phyloP scores from a whole-genome alignment of 2,329 filamentous ascomycete genomes.

The Fusarium nematophilum region DNA sequence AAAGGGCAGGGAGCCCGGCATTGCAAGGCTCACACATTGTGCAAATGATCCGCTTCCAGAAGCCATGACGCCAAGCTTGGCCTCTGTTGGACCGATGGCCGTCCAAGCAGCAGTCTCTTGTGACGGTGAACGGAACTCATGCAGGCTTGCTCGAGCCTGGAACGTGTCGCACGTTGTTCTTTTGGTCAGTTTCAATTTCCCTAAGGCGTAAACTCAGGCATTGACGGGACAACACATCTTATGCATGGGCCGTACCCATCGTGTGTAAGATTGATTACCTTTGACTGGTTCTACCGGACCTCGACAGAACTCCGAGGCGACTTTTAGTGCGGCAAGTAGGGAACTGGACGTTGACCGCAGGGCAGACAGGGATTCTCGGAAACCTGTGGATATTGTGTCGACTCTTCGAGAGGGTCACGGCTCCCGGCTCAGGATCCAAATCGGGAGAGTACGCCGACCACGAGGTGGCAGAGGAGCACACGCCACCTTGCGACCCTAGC shows the following conservation, averaged over 20 bases:
- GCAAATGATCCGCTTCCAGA: constrained; percentile 37
- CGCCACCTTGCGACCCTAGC: constrained; percentile 35
- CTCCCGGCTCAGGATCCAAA: constrained; percentile 37
- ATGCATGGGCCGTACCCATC: constrained; percentile 19
- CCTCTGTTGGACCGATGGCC: constrained; percentile 10
- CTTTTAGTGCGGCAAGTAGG: constrained; percentile 24
- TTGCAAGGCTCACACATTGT: constrained; percentile 23
- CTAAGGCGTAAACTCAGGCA: constrained; percentile 13
- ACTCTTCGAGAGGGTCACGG: constrained; percentile 17
- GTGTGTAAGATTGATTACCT: constrained; percentile 36
- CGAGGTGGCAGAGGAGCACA: constrained; percentile 33
- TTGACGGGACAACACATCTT: constrained; percentile 20
- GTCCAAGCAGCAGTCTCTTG: neutral
- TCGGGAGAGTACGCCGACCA: constrained; percentile 34
- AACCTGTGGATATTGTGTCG: constrained; percentile 22
- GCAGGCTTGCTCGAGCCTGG: constrained; percentile 17
- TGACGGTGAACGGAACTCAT: constrained; percentile 4
- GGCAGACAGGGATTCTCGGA: constrained; percentile 30
- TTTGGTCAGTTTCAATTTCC: constrained; percentile 16
- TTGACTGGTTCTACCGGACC: constrained; percentile 8
- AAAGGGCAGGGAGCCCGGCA: constrained; percentile 34
- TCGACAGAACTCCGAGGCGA: constrained; percentile 32
- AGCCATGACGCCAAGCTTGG: constrained; percentile 27
- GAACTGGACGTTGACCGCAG: constrained; percentile 29
- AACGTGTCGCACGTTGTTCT: constrained; percentile 21